Evolutionary conservation across 192 early-diverging fungal species (phyloP).

Genomic region (Polychytrium aggregatum): DNA sequence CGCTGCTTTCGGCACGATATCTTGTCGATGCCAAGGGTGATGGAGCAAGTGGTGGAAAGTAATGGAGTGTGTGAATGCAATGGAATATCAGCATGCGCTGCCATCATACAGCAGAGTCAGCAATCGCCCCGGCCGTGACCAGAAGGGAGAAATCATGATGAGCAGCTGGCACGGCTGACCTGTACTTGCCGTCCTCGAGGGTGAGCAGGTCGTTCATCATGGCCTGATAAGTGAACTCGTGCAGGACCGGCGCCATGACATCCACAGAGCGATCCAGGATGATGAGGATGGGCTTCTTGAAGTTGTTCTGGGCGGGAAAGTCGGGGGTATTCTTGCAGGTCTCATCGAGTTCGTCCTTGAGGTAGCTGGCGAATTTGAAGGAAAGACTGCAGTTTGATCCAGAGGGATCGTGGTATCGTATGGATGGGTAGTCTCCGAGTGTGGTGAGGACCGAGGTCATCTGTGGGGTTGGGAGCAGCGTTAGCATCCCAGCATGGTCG

Average conservation of each 20-base stretch:
- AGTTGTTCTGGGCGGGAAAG: constrained; percentile 32
- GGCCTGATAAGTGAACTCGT: constrained; percentile 54
- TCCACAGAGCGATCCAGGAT: constrained; percentile 40
- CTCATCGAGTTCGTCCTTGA: constrained; percentile 80
- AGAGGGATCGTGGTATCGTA: constrained; percentile 80
- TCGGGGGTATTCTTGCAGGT: constrained; percentile 53
- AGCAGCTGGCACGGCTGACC: constrained; percentile 6
- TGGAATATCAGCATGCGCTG: too few relatives aligned
- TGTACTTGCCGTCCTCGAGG: constrained; percentile 54
- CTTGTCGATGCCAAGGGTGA: too few relatives aligned
- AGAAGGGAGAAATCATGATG: too few relatives aligned
- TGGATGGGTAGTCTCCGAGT: constrained; percentile 28
- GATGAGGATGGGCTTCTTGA: constrained; percentile 29
- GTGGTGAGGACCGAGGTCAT: constrained; percentile 22
- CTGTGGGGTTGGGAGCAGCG: constrained; percentile 6
- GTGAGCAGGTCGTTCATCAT: constrained; percentile 82
- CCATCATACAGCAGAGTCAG: too few relatives aligned
- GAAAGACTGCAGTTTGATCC: constrained; percentile 22
- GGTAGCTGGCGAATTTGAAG: constrained; percentile 64
- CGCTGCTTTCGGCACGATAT: too few relatives aligned
- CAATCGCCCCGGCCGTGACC: too few relatives aligned
- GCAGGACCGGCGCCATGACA: constrained; percentile 32
- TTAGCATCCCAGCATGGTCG: constrained; percentile 51
- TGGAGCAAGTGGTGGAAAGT: too few relatives aligned
- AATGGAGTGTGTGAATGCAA: too few relatives aligned